Evolutionary conservation across 208 protist genomes (phyloP).

Genomic region (Wallacemonas rigidus): DNA sequence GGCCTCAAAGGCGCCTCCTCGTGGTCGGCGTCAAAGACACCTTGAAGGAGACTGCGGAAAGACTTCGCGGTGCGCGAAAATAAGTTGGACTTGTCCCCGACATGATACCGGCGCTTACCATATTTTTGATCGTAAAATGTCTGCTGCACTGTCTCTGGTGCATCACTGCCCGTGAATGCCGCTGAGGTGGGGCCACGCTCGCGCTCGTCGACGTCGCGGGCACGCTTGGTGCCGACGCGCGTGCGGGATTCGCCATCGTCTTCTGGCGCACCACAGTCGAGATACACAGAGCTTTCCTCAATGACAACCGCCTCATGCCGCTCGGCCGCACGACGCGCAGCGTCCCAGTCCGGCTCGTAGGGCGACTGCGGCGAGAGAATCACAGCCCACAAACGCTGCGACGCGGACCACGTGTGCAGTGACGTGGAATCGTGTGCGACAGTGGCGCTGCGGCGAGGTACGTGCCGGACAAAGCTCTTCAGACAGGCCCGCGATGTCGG

Average conservation of each 20-base stretch:
- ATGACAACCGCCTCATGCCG: slow-evolving; percentile 48
- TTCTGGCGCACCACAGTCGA: slow-evolving; percentile 14
- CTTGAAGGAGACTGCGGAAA: neutral
- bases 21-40: neutral
- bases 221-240: neutral
- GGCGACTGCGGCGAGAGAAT: slow-evolving; percentile 35
- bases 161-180: neutral
- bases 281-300: slow-evolving; percentile 37
- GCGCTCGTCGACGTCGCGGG: neutral
- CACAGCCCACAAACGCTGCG: slow-evolving; percentile 33
- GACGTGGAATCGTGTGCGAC: neutral
- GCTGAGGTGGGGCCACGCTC: neutral
- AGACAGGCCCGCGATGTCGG: slow-evolving; percentile 15
- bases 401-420: neutral
- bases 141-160: slow-evolving; percentile 18
- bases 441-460: neutral
- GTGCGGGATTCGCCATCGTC: neutral
- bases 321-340: slow-evolving; percentile 26
- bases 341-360: slow-evolving; percentile 49
- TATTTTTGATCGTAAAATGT: slow-evolving; percentile 22
- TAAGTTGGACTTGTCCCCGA: slow-evolving; percentile 3
- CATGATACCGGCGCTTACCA: slow-evolving; percentile 16
- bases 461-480: slow-evolving; percentile 9
- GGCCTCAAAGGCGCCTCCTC: neutral
- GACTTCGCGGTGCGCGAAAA: slow-evolving; percentile 1